Conservation (phyloP, 208 protist genomes). For the Crithidia expoeki region DNA sequence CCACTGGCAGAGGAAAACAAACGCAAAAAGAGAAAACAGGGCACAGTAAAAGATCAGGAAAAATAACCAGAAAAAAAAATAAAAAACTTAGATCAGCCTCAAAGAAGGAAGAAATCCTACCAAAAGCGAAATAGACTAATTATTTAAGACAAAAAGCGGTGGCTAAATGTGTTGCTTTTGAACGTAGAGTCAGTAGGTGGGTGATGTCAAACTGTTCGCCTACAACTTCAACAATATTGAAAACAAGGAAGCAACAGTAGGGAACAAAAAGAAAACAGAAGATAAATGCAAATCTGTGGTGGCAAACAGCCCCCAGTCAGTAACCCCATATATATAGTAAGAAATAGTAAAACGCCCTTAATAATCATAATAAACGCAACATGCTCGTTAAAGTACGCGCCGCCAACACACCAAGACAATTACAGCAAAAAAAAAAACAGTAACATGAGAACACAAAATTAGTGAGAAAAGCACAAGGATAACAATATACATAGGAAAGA, state of each 20-base stretch:
- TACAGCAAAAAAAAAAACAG: slow-evolving; percentile 5
- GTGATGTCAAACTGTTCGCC: too few species aligned
- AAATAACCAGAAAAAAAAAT: slow-evolving; percentile 2
- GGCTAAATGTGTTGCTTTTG: too few species aligned
- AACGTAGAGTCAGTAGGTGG: too few species aligned
- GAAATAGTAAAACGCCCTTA: background rate
- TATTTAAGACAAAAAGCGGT: too few species aligned
- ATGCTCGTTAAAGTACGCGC: background rate
- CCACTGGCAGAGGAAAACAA: background rate
- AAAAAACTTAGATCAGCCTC: background rate
- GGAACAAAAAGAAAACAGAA: too few species aligned
- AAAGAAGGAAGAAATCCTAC: background rate
- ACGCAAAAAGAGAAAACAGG: background rate
- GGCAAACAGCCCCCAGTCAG: too few species aligned
- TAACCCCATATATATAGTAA: too few species aligned
- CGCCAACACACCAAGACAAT: background rate
- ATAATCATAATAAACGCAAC: background rate
- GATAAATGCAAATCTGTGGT: slow-evolving; percentile 1
- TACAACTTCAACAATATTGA: too few species aligned
- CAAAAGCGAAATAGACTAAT: too few species aligned
- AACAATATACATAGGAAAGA: slow-evolving; percentile 4
- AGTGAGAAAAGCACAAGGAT: slow-evolving; percentile 6
- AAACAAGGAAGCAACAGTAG: too few species aligned
- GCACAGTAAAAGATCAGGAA: background rate
- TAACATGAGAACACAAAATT: background rate